Evolutionary conservation across 768 basidiomycete species (phyloP).

Genomic region (Leccinum fibrillosum): DNA sequence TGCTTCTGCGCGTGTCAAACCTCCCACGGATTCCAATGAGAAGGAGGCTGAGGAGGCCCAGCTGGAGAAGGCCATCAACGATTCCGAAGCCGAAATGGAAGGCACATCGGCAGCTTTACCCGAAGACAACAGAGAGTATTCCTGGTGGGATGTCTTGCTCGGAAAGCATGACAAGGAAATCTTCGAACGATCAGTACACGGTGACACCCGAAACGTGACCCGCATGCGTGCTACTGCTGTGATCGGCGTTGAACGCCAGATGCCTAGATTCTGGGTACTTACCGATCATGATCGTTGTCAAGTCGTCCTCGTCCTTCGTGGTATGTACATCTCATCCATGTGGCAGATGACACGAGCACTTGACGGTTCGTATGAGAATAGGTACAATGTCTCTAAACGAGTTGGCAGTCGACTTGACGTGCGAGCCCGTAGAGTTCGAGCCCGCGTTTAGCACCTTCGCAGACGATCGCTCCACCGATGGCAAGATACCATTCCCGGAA

Average conservation of each 20-base stretch:
- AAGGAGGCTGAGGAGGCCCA: conserved; percentile 57
- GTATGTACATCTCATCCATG: conserved; percentile 28
- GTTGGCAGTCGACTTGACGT: conserved; percentile 81
- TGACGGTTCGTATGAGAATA: conserved; percentile 20
- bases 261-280: conserved; percentile 85
- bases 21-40: conserved; percentile 34
- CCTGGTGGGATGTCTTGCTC: conserved; percentile 82
- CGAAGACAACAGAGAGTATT: conserved; percentile 42
- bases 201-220: conserved; percentile 22
- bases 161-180: conserved; percentile 84
- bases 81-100: conserved; percentile 64
- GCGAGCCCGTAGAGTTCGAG: conserved; percentile 67
- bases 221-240: conserved; percentile 57
- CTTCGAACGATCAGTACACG: conserved; percentile 58
- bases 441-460: conserved; percentile 41
- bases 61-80: conserved; percentile 63
- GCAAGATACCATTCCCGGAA: conserved; percentile 36
- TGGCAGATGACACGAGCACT: neutral
- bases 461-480: conserved; percentile 29
- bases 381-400: conserved; percentile 88
- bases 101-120: conserved; percentile 32
- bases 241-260: conserved; percentile 62
- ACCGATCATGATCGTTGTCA: conserved; percentile 75
- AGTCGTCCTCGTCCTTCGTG: conserved; percentile 73
- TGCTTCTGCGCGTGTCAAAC: conserved; percentile 21